Conservation (phyloP, 352 stramenopile genomes). For the Aphanomyces invadans region DNA sequence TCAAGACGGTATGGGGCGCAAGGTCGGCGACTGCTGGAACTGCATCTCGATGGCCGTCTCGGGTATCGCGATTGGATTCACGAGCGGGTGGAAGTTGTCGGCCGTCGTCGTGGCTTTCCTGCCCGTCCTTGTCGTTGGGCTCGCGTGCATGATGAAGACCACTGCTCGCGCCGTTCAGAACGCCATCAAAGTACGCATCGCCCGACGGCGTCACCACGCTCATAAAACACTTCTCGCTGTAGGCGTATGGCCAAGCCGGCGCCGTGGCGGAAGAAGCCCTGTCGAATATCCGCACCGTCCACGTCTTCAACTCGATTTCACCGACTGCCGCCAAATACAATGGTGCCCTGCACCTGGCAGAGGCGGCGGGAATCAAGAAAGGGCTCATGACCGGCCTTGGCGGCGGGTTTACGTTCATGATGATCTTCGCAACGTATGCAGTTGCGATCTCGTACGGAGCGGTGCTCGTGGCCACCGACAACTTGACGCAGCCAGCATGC, state of each 20-base stretch:
- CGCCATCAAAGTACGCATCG: constrained; percentile 15
- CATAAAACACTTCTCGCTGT: not conserved
- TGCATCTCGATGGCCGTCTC: constrained; percentile 22
- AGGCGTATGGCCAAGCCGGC: constrained; percentile 18
- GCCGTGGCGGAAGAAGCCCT: constrained; percentile 22
- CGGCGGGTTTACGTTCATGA: constrained; percentile 32
- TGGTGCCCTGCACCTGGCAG: constrained; percentile 4
- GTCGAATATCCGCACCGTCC: constrained; percentile 23
- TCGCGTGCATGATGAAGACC: constrained; percentile 23
- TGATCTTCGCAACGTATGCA: constrained; percentile 34
- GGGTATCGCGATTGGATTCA: constrained; percentile 24
- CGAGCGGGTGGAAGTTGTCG: constrained; percentile 25
- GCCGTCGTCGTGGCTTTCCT: constrained; percentile 24
- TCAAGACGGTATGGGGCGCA: constrained; percentile 26
- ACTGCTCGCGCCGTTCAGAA: constrained; percentile 12
- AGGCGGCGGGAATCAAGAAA: constrained; percentile 25
- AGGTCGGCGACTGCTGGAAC: constrained; percentile 24
- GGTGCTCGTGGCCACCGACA: constrained; percentile 19
- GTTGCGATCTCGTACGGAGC: constrained; percentile 35
- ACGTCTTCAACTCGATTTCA: constrained; percentile 19
- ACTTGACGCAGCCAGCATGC: constrained; percentile 15
- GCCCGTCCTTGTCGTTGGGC: constrained; percentile 7
- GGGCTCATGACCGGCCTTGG: constrained; percentile 23
- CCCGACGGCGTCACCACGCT: not conserved
- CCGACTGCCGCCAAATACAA: constrained; percentile 17